Conservation (phyloP, 2,329 filamentous ascomycete species). For the Ascosphaera acerosa region DNA sequence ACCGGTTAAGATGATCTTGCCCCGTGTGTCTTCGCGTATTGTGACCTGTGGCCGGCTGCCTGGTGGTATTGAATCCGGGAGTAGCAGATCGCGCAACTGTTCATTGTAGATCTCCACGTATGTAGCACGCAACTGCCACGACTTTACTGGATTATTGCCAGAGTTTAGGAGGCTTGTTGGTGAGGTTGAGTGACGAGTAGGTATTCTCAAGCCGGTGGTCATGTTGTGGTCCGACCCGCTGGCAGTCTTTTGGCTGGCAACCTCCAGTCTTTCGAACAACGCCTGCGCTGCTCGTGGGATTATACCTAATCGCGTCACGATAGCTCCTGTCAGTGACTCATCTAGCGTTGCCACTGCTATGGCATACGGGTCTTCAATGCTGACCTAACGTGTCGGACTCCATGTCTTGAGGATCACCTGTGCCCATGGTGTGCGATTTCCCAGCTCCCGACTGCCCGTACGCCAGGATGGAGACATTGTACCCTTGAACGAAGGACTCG, state of each 20-base stretch:
- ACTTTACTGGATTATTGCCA: slow-evolving; percentile 22
- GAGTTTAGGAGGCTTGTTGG: not conserved
- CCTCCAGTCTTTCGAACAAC: slow-evolving; percentile 69
- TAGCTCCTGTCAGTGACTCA: no score
- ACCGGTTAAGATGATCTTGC: slow-evolving; percentile 80
- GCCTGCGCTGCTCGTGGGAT: slow-evolving; percentile 70
- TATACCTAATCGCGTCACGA: no score
- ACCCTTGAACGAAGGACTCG: slow-evolving; percentile 72
- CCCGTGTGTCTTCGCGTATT: slow-evolving; percentile 83
- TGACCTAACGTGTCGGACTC: slow-evolving; percentile 1
- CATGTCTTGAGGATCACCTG: slow-evolving; percentile 49
- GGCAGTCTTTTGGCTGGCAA: slow-evolving; percentile 22
- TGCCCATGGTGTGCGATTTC: slow-evolving; percentile 98
- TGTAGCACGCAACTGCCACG: slow-evolving; percentile 78
- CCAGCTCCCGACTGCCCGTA: slow-evolving; percentile 95
- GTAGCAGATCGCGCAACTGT: slow-evolving; percentile 66
- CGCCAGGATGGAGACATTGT: slow-evolving; percentile 92
- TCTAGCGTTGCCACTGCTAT: no score
- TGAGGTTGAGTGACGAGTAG: slow-evolving; percentile 41
- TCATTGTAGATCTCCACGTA: slow-evolving; percentile 97
- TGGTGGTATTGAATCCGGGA: slow-evolving; percentile 44
- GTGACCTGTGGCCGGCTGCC: slow-evolving; percentile 56
- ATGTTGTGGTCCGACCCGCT: no score
- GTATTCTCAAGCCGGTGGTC: slow-evolving; percentile 57
- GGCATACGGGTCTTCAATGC: no score